Evolutionary conservation across 75 land plant genomes (phyloP), one percentile per base, ranked within the genome.

Genomic region (Pinus albicaulis): DNA sequence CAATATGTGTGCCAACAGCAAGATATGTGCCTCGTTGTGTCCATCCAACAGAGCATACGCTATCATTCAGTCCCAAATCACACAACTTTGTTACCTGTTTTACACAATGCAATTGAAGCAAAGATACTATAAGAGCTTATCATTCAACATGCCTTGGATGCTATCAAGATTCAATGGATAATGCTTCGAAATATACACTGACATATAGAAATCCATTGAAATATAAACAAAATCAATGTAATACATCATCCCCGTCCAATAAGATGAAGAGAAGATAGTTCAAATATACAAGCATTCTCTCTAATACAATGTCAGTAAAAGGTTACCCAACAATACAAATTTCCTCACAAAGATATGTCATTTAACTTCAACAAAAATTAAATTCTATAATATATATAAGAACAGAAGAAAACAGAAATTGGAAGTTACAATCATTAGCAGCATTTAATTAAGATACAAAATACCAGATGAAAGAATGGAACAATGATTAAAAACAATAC

Each of bases 31-130:
- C 99, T 71, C 95, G 89, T 57, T 86, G 82, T n/a, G 98, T 95
- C 99, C 99, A 98, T 34, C 91, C 94, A 48, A 98, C 94, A 1
- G 98, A 85, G 77, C 96, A 95, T 1, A 98, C 96, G 69, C 92
- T 81, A 70, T 95, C 98, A 57, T 81, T 84, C 14, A 87, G 87
- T 23, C 98, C 95, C 82, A 98, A 87, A 62, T 98, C 99, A 80
- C 99, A 98, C 48, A 98, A 74, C 77, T 91, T 98, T 22, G 98
- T 98, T 59, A 98, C 99, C 98, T 94, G 80, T 59, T 20, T 59
- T n/a, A 19, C 74, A 76, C 38, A 16, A 75, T 62, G 76, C 68
- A 64, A 64, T 64, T 17, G 2, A 64, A 64, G 34, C 17, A 17
- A 31, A 38, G 53, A 68, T 41, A 19, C n/a, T 20, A 41, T 68